A percentile compares a stretch with the other conserved stretches of the same genome.
phyloP scores from a whole-genome alignment of 306 rosid species.

The Quillaja saponaria region DNA sequence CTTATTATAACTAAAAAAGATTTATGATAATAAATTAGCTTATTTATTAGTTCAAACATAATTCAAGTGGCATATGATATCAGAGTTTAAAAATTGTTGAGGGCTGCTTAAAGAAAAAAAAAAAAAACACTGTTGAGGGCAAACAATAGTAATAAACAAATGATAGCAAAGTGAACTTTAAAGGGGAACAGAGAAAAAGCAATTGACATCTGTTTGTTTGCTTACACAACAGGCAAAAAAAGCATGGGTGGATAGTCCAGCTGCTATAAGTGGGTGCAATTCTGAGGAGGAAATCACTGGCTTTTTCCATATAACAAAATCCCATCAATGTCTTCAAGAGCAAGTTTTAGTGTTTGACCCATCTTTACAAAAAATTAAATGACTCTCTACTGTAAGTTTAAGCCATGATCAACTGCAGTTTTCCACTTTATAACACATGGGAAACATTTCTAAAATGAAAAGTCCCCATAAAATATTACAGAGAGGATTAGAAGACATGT shows the following conservation, averaged over 20 bases:
- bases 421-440: constrained; percentile 15
- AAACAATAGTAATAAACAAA: constrained; percentile 11
- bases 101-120: too few relatives aligned
- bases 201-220: constrained; percentile 39
- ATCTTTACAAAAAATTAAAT: too few relatives aligned
- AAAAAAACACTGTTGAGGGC: background rate
- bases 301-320: constrained; percentile 2
- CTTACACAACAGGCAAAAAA: constrained; percentile 41
- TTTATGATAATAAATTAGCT: too few relatives aligned
- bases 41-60: too few relatives aligned
- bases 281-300: constrained; percentile 59
- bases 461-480: constrained; percentile 20
- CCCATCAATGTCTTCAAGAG: constrained; percentile 4
- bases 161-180: constrained; percentile 31
- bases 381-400: constrained; percentile 37
- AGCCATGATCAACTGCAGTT: constrained; percentile 29
- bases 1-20: too few relatives aligned
- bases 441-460: constrained; percentile 16
- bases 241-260: constrained; percentile 47
- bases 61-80: too few relatives aligned
- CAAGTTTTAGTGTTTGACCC: constrained; percentile 13
- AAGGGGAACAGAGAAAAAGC: constrained; percentile 27
- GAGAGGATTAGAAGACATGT: constrained; percentile 10
- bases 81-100: too few relatives aligned
- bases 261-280: constrained; percentile 44